Conservation (phyloP, 1,139 yeast species). For the Geotrichum histeridarum region DNA sequence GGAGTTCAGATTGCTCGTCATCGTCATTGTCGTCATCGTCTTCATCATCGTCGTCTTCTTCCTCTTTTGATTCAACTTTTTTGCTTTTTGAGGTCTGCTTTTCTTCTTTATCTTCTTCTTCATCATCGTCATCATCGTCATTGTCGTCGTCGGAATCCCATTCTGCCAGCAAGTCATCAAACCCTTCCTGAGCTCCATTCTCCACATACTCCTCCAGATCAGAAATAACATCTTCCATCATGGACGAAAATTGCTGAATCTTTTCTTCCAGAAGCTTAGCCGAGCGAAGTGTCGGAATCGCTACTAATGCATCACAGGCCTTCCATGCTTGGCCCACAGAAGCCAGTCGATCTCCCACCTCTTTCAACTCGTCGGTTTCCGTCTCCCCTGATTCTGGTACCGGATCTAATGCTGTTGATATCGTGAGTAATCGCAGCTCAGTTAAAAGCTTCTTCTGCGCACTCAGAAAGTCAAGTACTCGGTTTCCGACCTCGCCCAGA, state of each 20-base stretch:
- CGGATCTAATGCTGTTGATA: background rate
- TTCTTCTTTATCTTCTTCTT: no score
- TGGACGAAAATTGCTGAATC: constrained; percentile 7
- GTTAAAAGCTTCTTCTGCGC: constrained; percentile 6
- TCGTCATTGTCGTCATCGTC: background rate
- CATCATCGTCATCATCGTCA: background rate
- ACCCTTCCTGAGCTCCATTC: constrained; percentile 1
- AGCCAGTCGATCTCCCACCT: constrained; percentile 11
- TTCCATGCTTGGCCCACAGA: constrained; percentile 19
- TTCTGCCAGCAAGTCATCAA: constrained; percentile 9
- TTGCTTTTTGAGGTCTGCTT: background rate
- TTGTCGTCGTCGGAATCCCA: constrained; percentile 9
- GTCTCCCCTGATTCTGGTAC: background rate
- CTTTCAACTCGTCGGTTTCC: background rate
- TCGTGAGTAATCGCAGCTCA: constrained; percentile 7
- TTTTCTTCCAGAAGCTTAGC: constrained; percentile 15
- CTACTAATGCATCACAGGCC: constrained; percentile 16
- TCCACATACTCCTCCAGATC: constrained; percentile 13
- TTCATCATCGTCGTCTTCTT: background rate
- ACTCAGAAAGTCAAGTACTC: constrained; percentile 9
- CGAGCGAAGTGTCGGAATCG: constrained; percentile 10
- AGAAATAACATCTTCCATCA: constrained; percentile 12
- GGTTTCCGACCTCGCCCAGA: constrained; percentile 1
- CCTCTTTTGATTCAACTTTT: background rate
- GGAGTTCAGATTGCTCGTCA: constrained; percentile 6